Percentiles rank a stretch among this genome's conserved stretches.
phyloP scores from a whole-genome alignment of 164 flowering plant species.

The Magnolia changhungtana region DNA sequence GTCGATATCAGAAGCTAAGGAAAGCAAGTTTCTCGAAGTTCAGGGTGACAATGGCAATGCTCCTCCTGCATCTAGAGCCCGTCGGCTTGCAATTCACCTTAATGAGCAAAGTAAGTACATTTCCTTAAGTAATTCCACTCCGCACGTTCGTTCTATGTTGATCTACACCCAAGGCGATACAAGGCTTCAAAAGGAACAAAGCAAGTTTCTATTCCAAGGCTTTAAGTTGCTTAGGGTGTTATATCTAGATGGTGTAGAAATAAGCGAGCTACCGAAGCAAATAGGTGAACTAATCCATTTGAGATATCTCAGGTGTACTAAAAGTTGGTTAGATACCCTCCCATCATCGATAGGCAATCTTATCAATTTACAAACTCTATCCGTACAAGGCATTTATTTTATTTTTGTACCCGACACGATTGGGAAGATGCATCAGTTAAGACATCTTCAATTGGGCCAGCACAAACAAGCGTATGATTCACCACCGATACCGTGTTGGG shows the following conservation, averaged over 20 bases:
- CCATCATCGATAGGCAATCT: background rate
- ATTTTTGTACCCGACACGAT: background rate
- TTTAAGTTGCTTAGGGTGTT: background rate
- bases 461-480: background rate
- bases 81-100: too few relatives aligned
- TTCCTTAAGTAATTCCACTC: background rate
- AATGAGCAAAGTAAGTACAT: too few relatives aligned
- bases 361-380: background rate
- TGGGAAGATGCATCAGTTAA: background rate
- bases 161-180: background rate
- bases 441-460: background rate
- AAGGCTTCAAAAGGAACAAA: background rate
- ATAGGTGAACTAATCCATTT: background rate
- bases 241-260: too few relatives aligned
- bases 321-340: background rate
- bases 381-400: too few relatives aligned
- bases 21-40: conserved; percentile 3
- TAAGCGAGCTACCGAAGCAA: background rate
- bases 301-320: background rate
- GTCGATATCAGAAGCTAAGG: conserved; percentile 4
- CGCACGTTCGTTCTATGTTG: background rate
- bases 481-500: too few relatives aligned
- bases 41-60: background rate
- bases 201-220: background rate
- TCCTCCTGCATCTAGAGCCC: too few relatives aligned